phyloP scores from a whole-genome alignment of 2,329 filamentous ascomycete species.

The Pseudogymnoascus sp. region DNA sequence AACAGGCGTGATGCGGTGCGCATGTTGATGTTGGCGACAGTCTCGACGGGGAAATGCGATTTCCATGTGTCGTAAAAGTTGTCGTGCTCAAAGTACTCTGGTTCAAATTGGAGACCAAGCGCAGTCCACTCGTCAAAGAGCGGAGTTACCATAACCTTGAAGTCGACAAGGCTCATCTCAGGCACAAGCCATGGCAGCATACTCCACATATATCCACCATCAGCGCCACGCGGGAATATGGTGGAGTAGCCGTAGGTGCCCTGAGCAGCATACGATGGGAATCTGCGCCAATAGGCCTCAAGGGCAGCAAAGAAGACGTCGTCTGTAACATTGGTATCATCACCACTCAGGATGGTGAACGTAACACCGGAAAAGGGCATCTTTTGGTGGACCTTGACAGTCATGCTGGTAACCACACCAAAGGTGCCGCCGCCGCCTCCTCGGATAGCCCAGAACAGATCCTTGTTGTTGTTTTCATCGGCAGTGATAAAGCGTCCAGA shows the following conservation, averaged over 20 bases:
- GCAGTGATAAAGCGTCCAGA: slow-evolving; percentile 39
- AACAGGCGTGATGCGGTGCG: slow-evolving; percentile 34
- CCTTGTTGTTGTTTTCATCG: slow-evolving; percentile 41
- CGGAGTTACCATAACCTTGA: slow-evolving; percentile 25
- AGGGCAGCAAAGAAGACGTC: slow-evolving; percentile 41
- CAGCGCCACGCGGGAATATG: slow-evolving; percentile 27
- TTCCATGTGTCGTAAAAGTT: slow-evolving; percentile 26
- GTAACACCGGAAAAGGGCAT: slow-evolving; percentile 27
- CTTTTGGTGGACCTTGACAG: slow-evolving; percentile 41
- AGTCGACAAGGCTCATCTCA: slow-evolving; percentile 22
- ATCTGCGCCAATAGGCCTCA: slow-evolving; percentile 37
- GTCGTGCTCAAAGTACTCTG: slow-evolving; percentile 3
- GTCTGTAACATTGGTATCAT: slow-evolving; percentile 28
- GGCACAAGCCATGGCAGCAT: slow-evolving; percentile 17
- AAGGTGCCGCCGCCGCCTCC: slow-evolving; percentile 48
- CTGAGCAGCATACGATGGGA: slow-evolving; percentile 4
- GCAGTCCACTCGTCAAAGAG: slow-evolving; percentile 26
- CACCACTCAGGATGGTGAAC: slow-evolving; percentile 38
- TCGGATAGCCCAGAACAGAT: slow-evolving; percentile 55
- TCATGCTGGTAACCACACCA: slow-evolving; percentile 48
- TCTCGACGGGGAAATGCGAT: slow-evolving; percentile 29
- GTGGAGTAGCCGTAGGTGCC: slow-evolving; percentile 23
- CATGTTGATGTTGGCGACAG: slow-evolving; percentile 24
- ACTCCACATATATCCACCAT: slow-evolving; percentile 13
- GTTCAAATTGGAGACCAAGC: slow-evolving; percentile 21